Conservation (phyloP, 2,329 filamentous ascomycete genomes). For the Sclerotinia minor region DNA sequence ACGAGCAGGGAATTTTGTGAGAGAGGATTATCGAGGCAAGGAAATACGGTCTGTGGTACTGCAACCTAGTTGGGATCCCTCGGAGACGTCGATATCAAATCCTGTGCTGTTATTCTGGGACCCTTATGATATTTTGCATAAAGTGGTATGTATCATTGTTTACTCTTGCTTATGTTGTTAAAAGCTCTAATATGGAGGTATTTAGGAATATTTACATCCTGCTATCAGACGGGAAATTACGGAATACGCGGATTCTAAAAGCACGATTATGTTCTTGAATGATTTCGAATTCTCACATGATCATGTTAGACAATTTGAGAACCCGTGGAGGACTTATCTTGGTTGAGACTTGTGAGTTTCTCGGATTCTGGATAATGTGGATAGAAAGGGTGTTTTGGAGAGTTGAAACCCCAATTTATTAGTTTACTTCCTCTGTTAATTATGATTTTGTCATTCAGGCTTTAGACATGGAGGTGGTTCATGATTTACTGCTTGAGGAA, state of each 20-base stretch:
- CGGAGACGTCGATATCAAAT: background rate
- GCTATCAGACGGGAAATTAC: background rate
- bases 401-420: too few relatives aligned
- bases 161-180: background rate
- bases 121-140: background rate
- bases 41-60: background rate
- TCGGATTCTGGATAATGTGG: background rate
- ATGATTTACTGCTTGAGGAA: background rate
- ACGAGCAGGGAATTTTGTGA: background rate
- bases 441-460: too few relatives aligned
- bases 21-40: slow-evolving; percentile 1
- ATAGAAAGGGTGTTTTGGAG: too few relatives aligned
- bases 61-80: background rate
- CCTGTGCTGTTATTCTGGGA: background rate
- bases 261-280: background rate
- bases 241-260: too few relatives aligned
- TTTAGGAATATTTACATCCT: background rate
- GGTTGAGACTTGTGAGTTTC: background rate
- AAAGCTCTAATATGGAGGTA: background rate
- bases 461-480: background rate
- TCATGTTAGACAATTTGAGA: background rate
- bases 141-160: background rate
- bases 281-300: background rate
- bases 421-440: too few relatives aligned
- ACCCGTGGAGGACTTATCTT: background rate